phyloP scores from a whole-genome alignment of 1,284 basidiomycete genomes.

The Ganoderma sp. region DNA sequence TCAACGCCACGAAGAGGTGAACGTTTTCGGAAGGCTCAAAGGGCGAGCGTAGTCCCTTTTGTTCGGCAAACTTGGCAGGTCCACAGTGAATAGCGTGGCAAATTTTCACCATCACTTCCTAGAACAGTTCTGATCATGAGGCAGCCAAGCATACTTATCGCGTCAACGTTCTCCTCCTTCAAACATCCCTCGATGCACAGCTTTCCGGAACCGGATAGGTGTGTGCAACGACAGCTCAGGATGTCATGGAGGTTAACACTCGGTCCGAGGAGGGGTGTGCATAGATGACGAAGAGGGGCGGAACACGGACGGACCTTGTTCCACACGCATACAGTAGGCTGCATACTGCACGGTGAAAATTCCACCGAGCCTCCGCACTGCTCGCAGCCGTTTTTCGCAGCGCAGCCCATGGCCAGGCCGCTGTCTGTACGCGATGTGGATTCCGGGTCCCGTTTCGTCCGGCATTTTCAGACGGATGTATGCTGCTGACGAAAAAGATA shows the following conservation, averaged over 20 bases:
- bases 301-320: constrained; percentile 15
- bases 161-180: not conserved
- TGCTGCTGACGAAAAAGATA: not conserved
- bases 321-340: not conserved
- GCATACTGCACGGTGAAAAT: not conserved
- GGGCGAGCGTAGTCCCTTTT: not conserved
- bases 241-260: not conserved
- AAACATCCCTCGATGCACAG: constrained; percentile 18
- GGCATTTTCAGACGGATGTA: not conserved
- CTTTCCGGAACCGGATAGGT: constrained; percentile 14
- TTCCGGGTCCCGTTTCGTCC: not conserved
- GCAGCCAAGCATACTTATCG: not conserved
- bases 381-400: not conserved
- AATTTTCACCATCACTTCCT: not conserved
- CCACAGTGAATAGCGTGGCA: not conserved
- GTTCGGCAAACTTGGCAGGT: constrained; percentile 1
- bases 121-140: not conserved
- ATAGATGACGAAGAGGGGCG: not conserved
- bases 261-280: not conserved
- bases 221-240: not conserved
- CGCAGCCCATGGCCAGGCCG: not conserved
- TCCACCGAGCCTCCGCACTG: not conserved
- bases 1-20: not conserved
- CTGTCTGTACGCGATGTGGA: not conserved
- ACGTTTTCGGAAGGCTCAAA: not conserved